phyloP scores from a whole-genome alignment of 768 basidiomycete genomes.

The Agaricus bisporus region DNA sequence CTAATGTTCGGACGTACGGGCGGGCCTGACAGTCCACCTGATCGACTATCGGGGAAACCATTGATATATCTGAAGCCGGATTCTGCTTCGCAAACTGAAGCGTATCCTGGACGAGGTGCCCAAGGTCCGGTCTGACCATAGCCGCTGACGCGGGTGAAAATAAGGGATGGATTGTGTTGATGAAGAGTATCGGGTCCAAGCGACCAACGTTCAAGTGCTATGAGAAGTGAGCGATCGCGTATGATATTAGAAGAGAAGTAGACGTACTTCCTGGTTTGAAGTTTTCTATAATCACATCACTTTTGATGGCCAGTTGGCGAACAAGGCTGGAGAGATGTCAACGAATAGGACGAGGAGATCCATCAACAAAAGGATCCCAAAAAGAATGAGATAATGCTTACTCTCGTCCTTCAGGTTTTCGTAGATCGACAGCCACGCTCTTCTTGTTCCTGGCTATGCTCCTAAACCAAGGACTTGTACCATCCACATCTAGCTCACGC shows the following conservation, averaged over 20 bases:
- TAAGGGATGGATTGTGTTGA: constrained; percentile 78
- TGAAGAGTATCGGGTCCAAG: constrained; percentile 53
- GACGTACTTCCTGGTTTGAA: constrained; percentile 69
- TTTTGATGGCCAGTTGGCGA: constrained; percentile 51
- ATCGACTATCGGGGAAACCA: constrained; percentile 50
- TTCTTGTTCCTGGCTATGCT: constrained; percentile 71
- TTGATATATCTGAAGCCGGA: constrained; percentile 73
- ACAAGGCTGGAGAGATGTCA: constrained; percentile 41
- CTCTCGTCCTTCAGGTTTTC: constrained; percentile 29
- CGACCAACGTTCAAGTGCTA: constrained; percentile 67
- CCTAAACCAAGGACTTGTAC: constrained; percentile 70
- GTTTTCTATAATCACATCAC: constrained; percentile 65
- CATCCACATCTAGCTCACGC: constrained; percentile 66
- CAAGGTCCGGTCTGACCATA: constrained; percentile 75
- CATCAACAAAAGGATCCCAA: neutral
- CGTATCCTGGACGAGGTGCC: constrained; percentile 64
- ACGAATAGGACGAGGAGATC: neutral
- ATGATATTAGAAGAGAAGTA: neutral
- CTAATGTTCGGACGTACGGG: constrained; percentile 70
- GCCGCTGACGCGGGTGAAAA: constrained; percentile 83
- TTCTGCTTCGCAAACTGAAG: constrained; percentile 72
- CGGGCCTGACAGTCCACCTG: constrained; percentile 49
- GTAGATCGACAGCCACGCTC: constrained; percentile 62
- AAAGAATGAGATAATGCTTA: constrained; percentile 15
- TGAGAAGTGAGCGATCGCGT: neutral